phyloP scores from a whole-genome alignment of 2,329 filamentous ascomycete species.

The Pseudocercospora crystallina region DNA sequence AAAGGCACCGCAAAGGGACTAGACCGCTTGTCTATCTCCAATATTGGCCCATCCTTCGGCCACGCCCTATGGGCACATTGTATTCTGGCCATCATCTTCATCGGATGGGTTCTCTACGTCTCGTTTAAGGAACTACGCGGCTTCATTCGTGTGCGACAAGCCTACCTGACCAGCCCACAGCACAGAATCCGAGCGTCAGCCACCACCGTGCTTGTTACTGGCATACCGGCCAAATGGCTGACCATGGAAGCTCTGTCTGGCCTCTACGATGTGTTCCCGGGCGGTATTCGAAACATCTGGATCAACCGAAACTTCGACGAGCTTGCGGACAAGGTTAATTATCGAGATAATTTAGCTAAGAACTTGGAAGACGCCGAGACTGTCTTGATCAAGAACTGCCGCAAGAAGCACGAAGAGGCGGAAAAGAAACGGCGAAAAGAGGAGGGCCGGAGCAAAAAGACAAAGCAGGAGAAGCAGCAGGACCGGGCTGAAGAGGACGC shows the following conservation, averaged over 20 bases:
- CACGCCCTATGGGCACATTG: constrained; percentile 79
- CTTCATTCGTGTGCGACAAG: constrained; percentile 90
- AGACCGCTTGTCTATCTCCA: constrained; percentile 83
- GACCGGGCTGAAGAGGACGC: constrained; percentile 28
- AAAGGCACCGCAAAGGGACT: constrained; percentile 60
- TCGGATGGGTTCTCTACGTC: constrained; percentile 82
- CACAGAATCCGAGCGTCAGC: constrained; percentile 91
- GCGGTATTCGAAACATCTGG: constrained; percentile 94
- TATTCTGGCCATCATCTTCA: constrained; percentile 71
- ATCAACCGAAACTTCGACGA: constrained; percentile 86
- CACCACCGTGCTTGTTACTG: constrained; percentile 89
- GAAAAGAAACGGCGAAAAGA: constrained; percentile 55
- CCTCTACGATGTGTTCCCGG: constrained; percentile 93
- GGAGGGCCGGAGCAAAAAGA: constrained; percentile 52
- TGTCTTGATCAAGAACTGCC: constrained; percentile 74
- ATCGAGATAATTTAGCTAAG: constrained; percentile 68
- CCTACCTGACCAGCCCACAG: constrained; percentile 90
- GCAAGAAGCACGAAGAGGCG: constrained; percentile 69
- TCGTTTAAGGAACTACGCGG: constrained; percentile 83
- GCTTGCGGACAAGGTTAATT: constrained; percentile 78
- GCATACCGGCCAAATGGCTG: constrained; percentile 89
- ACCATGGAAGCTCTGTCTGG: constrained; percentile 76
- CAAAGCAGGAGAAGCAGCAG: constrained; percentile 51
- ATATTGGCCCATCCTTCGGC: constrained; percentile 66
- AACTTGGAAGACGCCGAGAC: constrained; percentile 81